These are phyloP conservation scores for Sporothrix humicola DNA, from an alignment of 2,329 filamentous ascomycete genomes.

Conservation along the genomic window DNA sequence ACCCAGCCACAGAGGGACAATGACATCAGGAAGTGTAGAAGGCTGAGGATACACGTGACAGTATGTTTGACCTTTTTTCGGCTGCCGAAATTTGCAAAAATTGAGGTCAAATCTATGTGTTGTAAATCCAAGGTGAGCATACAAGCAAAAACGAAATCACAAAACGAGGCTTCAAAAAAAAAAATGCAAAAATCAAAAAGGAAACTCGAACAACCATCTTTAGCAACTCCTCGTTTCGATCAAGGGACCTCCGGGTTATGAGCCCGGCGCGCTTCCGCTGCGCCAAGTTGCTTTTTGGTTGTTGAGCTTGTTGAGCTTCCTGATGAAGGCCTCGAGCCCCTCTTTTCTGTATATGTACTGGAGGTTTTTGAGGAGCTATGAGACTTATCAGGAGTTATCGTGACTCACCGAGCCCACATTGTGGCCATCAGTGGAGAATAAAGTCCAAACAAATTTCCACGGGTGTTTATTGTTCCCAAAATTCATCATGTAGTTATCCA, in stretches of 20 bases:
- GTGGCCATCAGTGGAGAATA: neutral
- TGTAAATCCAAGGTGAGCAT: too few species aligned
- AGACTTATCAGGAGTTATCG: neutral
- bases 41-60: neutral
- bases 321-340: slow-evolving; percentile 1
- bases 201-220: neutral
- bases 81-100: too few species aligned
- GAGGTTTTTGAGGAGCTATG: neutral
- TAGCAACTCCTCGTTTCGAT: slow-evolving; percentile 35
- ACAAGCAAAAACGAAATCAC: too few species aligned
- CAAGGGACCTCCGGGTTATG: slow-evolving; percentile 35
- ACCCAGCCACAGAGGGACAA: neutral
- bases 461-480: neutral
- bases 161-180: neutral
- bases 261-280: slow-evolving; percentile 34
- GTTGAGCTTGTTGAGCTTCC: neutral
- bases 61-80: too few species aligned
- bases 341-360: slow-evolving; percentile 20
- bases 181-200: slow-evolving; percentile 1
- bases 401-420: slow-evolving; percentile 17
- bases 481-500: neutral
- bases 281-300: slow-evolving; percentile 31
- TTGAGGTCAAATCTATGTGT: too few species aligned
- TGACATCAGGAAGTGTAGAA: neutral
- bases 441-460: neutral